phyloP scores from a whole-genome alignment of 1,139 yeast genomes.

The Geotrichum candidum region DNA sequence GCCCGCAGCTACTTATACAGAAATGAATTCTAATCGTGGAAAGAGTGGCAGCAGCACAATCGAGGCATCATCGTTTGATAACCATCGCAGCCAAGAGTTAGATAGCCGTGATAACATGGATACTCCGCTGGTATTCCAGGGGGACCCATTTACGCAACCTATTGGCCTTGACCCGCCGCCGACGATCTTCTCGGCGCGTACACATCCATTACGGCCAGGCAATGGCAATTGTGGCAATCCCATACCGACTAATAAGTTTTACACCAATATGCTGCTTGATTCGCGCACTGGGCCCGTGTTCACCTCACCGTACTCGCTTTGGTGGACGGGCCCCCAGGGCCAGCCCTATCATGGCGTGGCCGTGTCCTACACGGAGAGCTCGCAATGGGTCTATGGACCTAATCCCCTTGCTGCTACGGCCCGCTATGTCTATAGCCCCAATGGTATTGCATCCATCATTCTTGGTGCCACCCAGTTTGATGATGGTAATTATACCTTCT shows the following conservation, averaged over 20 bases:
- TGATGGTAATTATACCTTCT: conserved; percentile 25
- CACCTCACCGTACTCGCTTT: conserved; percentile 9
- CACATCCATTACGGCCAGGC: conserved; percentile 13
- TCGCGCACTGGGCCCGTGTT: conserved; percentile 35
- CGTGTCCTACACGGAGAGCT: conserved; percentile 54
- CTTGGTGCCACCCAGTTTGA: conserved; percentile 32
- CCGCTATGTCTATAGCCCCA: conserved; percentile 36
- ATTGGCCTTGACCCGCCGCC: conserved; percentile 3
- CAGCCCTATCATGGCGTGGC: conserved; percentile 51
- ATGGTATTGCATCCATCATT: conserved; percentile 35
- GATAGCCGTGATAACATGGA: not conserved
- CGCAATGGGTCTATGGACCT: conserved; percentile 62
- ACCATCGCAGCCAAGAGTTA: not conserved
- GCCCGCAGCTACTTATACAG: no score
- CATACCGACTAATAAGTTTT: conserved; percentile 76
- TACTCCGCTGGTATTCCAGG: not conserved
- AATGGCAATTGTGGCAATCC: conserved; percentile 35
- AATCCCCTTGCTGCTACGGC: conserved; percentile 33
- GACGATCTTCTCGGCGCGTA: not conserved
- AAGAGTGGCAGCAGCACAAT: no score
- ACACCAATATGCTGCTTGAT: conserved; percentile 67
- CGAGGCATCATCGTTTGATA: not conserved
- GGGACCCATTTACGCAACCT: not conserved
- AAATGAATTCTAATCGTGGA: no score
- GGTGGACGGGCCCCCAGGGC: conserved; percentile 1